These are phyloP conservation scores for Agrocybe chaxingu DNA, from an alignment of 768 basidiomycete genomes.

Conservation along the genomic window DNA sequence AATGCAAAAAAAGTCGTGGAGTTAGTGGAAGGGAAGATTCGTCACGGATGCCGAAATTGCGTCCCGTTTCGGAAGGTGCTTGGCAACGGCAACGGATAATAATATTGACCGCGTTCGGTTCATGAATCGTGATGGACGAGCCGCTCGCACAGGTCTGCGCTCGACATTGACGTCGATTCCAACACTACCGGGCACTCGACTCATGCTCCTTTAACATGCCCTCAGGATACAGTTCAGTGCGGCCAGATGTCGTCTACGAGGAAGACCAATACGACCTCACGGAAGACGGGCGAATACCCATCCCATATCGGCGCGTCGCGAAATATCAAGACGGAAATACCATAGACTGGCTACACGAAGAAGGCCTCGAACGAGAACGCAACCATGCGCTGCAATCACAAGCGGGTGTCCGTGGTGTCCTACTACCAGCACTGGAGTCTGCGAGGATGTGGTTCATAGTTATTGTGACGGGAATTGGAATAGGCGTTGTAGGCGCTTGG, in stretches of 20 bases:
- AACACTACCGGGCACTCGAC: not conserved
- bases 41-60: too few species aligned
- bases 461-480: constrained; percentile 60
- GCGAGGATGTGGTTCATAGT: constrained; percentile 67
- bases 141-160: too few species aligned
- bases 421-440: constrained; percentile 54
- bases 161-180: too few species aligned
- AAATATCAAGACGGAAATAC: constrained; percentile 59
- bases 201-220: constrained; percentile 23
- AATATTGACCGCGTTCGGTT: not conserved
- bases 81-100: not conserved
- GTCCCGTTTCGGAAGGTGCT: not conserved
- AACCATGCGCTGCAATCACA: constrained; percentile 46
- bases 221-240: constrained; percentile 19
- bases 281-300: constrained; percentile 36
- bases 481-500: constrained; percentile 69
- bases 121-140: not conserved
- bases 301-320: constrained; percentile 24
- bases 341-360: constrained; percentile 71
- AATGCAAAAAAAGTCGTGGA: too few species aligned
- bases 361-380: constrained; percentile 57
- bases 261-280: constrained; percentile 46
- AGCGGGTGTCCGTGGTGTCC: constrained; percentile 52
- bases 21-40: too few species aligned
- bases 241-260: constrained; percentile 23